These are phyloP conservation scores for Closterium sp. DNA, from an alignment of 139 green algal genomes.

Conservation along the genomic window DNA sequence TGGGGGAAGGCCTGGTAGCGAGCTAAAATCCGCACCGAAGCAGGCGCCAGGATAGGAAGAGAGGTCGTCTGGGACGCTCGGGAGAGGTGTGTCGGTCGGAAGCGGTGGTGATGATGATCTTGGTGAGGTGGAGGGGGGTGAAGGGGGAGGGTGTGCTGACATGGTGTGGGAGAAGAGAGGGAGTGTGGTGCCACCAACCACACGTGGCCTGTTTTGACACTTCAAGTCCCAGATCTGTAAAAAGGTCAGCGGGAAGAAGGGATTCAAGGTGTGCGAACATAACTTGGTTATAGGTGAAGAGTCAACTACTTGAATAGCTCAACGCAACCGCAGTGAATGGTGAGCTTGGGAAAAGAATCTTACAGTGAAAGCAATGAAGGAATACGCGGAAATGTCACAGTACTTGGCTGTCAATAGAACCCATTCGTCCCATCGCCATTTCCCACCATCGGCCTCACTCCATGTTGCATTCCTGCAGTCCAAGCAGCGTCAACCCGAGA, in stretches of 20 bases:
- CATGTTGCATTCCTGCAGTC: background rate
- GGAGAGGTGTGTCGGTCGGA: background rate
- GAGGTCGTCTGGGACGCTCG: background rate
- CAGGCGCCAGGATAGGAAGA: background rate
- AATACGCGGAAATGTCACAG: constrained; percentile 73
- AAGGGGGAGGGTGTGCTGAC: background rate
- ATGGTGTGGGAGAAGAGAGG: background rate
- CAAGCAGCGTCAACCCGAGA: background rate
- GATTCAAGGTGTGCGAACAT: too few relatives aligned
- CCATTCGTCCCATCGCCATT: constrained; percentile 70
- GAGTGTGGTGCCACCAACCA: background rate
- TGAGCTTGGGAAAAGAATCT: constrained; percentile 44
- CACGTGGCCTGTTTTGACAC: background rate
- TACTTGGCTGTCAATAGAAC: constrained; percentile 81
- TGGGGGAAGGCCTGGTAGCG: background rate
- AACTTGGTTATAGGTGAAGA: too few relatives aligned
- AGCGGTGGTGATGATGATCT: background rate
- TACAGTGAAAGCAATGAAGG: constrained; percentile 72
- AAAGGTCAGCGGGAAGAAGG: background rate
- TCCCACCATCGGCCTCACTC: background rate
- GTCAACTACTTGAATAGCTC: too few relatives aligned
- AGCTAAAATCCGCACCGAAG: background rate
- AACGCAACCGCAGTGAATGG: background rate
- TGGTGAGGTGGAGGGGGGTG: background rate
- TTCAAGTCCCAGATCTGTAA: background rate